A percentile compares a stretch with the other conserved stretches of the same genome.
Evolutionary conservation across 768 basidiomycete genomes (phyloP).

Genomic region (Lactifluus volemus): DNA sequence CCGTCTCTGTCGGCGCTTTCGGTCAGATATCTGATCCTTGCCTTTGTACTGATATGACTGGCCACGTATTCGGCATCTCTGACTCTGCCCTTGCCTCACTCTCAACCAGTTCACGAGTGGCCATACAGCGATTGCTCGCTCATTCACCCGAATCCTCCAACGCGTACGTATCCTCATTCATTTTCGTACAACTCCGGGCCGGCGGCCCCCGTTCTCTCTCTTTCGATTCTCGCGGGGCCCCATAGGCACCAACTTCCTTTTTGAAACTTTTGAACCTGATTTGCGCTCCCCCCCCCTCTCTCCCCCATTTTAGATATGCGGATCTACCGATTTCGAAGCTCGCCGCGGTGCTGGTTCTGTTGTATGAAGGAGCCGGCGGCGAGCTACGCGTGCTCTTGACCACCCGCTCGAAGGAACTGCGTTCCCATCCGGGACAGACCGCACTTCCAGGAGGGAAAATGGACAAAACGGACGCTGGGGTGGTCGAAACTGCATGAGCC

Average conservation of each 20-base stretch:
- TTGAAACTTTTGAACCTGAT: neutral
- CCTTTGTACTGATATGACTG: neutral
- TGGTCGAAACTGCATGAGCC: slow-evolving; percentile 64
- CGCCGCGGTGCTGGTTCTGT: slow-evolving; percentile 70
- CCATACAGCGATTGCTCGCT: slow-evolving; percentile 8
- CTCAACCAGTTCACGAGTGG: slow-evolving; percentile 5
- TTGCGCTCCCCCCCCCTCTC: neutral
- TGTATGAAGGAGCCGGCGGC: slow-evolving; percentile 65
- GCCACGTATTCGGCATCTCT: neutral
- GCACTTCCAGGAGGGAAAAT: slow-evolving; percentile 77
- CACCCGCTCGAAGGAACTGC: slow-evolving; percentile 68
- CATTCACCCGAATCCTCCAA: slow-evolving; percentile 7
- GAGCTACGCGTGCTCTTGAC: slow-evolving; percentile 72
- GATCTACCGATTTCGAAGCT: slow-evolving; percentile 35
- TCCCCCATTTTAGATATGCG: neutral
- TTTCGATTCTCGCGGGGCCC: no score
- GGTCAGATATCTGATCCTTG: neutral
- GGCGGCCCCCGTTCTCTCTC: neutral
- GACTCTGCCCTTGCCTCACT: neutral
- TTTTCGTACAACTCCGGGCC: neutral
- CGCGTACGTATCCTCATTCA: neutral
- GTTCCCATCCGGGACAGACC: slow-evolving; percentile 74
- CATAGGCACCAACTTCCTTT: no score
- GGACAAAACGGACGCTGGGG: slow-evolving; percentile 54
- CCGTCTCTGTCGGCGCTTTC: neutral